Percentiles rank a stretch among this genome's conserved stretches.
Conservation (phyloP, 148 eudicot genomes). For the Chenopodium album region DNA sequence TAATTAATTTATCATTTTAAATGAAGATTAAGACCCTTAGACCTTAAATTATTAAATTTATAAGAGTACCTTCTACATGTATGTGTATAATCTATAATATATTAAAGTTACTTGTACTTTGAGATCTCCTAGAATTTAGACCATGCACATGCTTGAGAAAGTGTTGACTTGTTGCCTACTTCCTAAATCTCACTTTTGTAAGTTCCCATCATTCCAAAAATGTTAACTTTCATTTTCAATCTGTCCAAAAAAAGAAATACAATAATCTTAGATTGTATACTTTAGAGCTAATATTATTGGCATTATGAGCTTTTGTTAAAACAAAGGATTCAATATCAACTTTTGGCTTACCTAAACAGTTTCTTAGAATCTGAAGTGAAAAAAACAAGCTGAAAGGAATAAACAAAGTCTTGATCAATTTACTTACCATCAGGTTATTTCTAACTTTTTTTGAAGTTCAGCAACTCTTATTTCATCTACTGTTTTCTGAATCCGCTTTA, state of each 20-base stretch:
- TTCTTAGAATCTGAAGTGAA: constrained; percentile 2
- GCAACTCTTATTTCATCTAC: not conserved
- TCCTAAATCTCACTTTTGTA: constrained; percentile 33
- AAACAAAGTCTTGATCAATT: not conserved
- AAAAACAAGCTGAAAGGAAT: not conserved
- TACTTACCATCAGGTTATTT: constrained; percentile 5
- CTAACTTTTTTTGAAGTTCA: constrained; percentile 3
- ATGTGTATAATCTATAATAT: no score
- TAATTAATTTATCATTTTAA: no score
- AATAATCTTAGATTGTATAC: no score
- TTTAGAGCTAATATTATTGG: no score
- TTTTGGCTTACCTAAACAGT: not conserved
- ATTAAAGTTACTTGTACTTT: not conserved
- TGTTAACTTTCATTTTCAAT: constrained; percentile 4
- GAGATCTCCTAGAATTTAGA: constrained; percentile 40
- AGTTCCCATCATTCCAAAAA: constrained; percentile 3
- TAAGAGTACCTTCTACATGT: not conserved
- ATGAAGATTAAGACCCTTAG: constrained; percentile 20
- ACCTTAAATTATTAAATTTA: constrained; percentile 15
- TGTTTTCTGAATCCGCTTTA: not conserved
- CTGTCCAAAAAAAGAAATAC: not conserved
- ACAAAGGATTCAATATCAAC: not conserved
- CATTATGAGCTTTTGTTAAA: not conserved
- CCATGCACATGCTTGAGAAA: constrained; percentile 57
- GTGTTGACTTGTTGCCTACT: constrained; percentile 41